These are phyloP conservation scores for Termitomyces sp. DNA, from an alignment of 768 basidiomycete genomes.

Conservation along the genomic window DNA sequence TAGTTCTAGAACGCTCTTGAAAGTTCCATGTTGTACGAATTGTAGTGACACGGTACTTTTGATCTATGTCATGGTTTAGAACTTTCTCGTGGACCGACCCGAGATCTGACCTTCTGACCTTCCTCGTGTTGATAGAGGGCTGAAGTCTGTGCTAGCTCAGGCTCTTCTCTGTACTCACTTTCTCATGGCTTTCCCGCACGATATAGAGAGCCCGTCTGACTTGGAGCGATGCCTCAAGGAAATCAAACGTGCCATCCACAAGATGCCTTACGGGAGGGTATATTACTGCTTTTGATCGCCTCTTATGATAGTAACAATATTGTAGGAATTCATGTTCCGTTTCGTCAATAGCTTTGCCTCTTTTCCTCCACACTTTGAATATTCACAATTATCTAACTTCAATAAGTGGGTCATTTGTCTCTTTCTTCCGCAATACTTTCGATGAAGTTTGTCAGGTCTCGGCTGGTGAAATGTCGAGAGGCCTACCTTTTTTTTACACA, in stretches of 20 bases:
- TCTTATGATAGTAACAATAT: neutral
- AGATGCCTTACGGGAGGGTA: constrained; percentile 11
- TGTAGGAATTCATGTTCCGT: neutral
- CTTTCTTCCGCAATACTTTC: neutral
- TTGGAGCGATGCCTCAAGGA: neutral
- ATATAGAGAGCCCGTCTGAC: neutral
- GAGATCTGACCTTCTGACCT: neutral
- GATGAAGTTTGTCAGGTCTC: neutral
- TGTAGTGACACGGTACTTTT: no score
- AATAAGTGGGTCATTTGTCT: neutral
- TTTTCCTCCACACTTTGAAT: neutral
- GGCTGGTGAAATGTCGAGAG: constrained; percentile 1
- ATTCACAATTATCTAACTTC: neutral
- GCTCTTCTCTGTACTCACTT: neutral
- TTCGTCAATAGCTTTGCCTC: neutral
- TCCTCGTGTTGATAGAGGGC: neutral
- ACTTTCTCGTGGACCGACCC: neutral
- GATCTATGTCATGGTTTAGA: neutral
- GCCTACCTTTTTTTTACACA: neutral
- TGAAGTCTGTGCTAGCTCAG: neutral
- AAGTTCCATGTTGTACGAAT: neutral
- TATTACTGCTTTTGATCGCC: neutral
- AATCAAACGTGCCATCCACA: neutral
- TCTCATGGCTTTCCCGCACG: neutral
- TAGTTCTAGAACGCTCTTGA: no score